Base-by-base conservation (phyloP, 1,139 yeast genomes). In the Candida sojae region DNA sequence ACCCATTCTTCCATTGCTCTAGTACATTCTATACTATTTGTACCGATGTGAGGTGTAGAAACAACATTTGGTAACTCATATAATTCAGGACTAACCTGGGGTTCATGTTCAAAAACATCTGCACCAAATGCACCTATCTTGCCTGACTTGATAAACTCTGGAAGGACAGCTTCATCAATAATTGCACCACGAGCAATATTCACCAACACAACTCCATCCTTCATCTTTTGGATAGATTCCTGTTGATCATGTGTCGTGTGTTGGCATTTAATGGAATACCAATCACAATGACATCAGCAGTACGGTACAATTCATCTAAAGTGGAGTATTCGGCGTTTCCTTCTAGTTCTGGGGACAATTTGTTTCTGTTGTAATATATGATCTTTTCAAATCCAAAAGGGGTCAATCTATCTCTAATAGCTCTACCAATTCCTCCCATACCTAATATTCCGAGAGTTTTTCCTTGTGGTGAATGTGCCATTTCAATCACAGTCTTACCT, bases 31-130 rank as follows among this genome's bases (percentile, higher is more conserved):
- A 68, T 63, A 1, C 92, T 74, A 62, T 80, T 83, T 0, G 96
- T 88, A 28, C 96, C 96, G 84, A 87, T 81, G 63, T 89, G 95
- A n/a, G 95, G 95, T 54, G 85, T 70, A 31, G 84, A 75, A n/a
- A 84, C 73, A 12, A 84, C 88, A 51, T 81, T 80, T 2, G 81
- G 80, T 57, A 79, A 61, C 17, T 71, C 68, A 43, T 77, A 67
- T 50, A 86, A 67, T 49, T 84, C 89, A 56, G 72, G 64, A 36
- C 84, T 75, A 12, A 82, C 84, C 52, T 80, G 59, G 6, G 97
- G 97, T 68, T 91, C 97, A 55, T 76, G 70, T 62, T 88, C 96
- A 65, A 82, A 86, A 34, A 90, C 97, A 62, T 90, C 97, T 35
- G 90, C 66, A 11, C 92, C 96, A 52, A 83, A 88, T 9, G 84